Evolutionary conservation across 1,139 yeast genomes (phyloP).

Genomic region (Hansenula lynferdii): DNA sequence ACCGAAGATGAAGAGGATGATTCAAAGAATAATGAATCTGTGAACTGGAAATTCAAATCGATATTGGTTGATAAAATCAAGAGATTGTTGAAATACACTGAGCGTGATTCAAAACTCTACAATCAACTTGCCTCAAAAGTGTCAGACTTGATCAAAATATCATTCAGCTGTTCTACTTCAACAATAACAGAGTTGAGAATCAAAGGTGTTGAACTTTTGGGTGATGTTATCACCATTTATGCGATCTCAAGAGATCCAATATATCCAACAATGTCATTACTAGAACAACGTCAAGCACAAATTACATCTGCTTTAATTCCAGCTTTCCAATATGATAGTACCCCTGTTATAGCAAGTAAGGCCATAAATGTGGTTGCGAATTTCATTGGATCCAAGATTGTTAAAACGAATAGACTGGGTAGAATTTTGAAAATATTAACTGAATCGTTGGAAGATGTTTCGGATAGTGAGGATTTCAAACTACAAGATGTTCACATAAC

Average conservation of each 20-base stretch:
- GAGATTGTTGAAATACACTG: conserved; percentile 41
- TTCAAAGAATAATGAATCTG: conserved; percentile 22
- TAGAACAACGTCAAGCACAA: conserved; percentile 94
- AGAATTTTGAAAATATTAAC: conserved; percentile 69
- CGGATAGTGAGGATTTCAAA: conserved; percentile 18
- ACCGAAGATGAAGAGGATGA: conserved; percentile 24
- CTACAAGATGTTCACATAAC: conserved; percentile 35
- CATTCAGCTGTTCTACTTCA: conserved; percentile 81
- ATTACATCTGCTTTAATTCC: conserved; percentile 88
- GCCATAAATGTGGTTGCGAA: conserved; percentile 81
- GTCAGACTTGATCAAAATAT: conserved; percentile 72
- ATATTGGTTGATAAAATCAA: conserved; percentile 53
- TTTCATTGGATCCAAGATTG: conserved; percentile 55
- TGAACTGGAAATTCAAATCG: conserved; percentile 24
- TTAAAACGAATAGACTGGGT: conserved; percentile 42
- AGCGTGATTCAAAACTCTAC: conserved; percentile 35
- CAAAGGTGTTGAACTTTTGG: conserved; percentile 63
- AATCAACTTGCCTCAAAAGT: conserved; percentile 45
- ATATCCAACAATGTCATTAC: conserved; percentile 62
- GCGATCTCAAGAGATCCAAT: conserved; percentile 63
- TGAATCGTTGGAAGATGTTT: conserved; percentile 56
- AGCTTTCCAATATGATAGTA: conserved; percentile 73
- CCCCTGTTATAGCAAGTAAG: conserved; percentile 67
- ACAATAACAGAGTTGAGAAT: conserved; percentile 57
- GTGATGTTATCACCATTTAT: conserved; percentile 46